These are phyloP conservation scores for Amylocarpus encephaloides DNA, from an alignment of 2,329 filamentous ascomycete genomes.

Conservation along the genomic window DNA sequence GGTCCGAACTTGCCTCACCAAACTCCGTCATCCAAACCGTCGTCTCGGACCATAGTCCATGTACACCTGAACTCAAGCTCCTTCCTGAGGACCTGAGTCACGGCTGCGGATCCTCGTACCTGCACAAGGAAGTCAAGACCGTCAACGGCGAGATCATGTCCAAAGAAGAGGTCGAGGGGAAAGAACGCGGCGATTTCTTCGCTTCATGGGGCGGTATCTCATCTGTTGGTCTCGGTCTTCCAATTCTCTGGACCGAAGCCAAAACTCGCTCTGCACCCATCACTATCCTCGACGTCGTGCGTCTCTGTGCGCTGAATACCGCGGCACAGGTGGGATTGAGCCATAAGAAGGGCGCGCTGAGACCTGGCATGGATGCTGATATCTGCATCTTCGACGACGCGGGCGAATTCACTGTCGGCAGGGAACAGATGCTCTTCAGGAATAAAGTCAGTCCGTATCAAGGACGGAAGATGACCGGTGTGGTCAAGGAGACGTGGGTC, in stretches of 20 bases:
- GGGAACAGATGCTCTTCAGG: conserved; percentile 71
- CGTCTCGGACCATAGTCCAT: conserved; percentile 93
- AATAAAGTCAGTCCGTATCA: conserved; percentile 33
- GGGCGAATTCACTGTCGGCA: conserved; percentile 67
- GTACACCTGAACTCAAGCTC: conserved; percentile 89
- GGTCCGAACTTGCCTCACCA: conserved; percentile 66
- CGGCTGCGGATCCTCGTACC: conserved; percentile 27
- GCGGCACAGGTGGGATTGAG: conserved; percentile 81
- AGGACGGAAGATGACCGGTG: conserved; percentile 61
- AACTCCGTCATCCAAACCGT: conserved; percentile 85
- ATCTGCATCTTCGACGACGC: conserved; percentile 86
- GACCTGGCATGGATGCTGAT: conserved; percentile 80
- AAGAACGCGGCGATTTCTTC: conserved; percentile 76
- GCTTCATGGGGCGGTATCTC: conserved; percentile 95
- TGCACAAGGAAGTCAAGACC: conserved; percentile 13
- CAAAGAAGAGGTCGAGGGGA: conserved; percentile 33
- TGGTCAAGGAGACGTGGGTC: conserved; percentile 32
- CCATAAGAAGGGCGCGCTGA: conserved; percentile 73
- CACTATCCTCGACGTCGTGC: conserved; percentile 68
- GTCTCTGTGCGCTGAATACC: conserved; percentile 80
- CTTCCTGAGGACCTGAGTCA: conserved; percentile 58
- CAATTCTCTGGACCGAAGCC: conserved; percentile 65
- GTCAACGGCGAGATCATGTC: conserved; percentile 24
- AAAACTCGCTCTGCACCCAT: conserved; percentile 30
- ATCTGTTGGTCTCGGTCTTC: conserved; percentile 84